phyloP scores from a whole-genome alignment of 2,329 filamentous ascomycete genomes.

The Penicillium freii region DNA sequence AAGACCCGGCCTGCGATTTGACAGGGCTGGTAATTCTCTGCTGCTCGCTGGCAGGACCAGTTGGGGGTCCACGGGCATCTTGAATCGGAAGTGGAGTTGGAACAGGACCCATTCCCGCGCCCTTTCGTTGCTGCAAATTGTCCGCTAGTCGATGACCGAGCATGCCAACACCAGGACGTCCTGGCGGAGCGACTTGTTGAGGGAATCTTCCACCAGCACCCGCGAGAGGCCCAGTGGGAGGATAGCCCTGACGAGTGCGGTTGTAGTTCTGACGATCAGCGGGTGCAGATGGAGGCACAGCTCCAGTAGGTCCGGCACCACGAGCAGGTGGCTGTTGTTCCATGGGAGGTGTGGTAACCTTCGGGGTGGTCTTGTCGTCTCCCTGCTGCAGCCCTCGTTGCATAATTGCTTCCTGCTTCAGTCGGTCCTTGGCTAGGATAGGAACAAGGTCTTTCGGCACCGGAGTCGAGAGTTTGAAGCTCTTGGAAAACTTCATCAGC shows the following conservation, averaged over 20 bases:
- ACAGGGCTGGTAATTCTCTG: constrained; percentile 45
- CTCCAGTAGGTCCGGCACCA: constrained; percentile 43
- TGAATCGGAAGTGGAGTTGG: constrained; percentile 58
- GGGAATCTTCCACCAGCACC: constrained; percentile 41
- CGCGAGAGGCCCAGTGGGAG: constrained; percentile 48
- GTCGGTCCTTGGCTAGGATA: constrained; percentile 95
- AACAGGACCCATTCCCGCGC: constrained; percentile 41
- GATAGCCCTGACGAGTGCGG: constrained; percentile 48
- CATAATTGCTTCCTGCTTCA: constrained; percentile 89
- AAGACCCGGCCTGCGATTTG: constrained; percentile 53
- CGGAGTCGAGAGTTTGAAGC: constrained; percentile 90
- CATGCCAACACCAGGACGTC: constrained; percentile 45
- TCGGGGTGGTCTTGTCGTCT: constrained; percentile 53
- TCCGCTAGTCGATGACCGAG: constrained; percentile 53
- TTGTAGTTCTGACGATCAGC: constrained; percentile 50
- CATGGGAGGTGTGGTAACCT: constrained; percentile 45
- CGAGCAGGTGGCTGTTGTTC: constrained; percentile 55
- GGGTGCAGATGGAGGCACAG: constrained; percentile 36
- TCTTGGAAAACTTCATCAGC: constrained; percentile 89
- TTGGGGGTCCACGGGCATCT: constrained; percentile 70
- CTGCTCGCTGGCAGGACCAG: constrained; percentile 65
- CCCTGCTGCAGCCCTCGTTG: constrained; percentile 78
- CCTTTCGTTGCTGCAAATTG: constrained; percentile 54
- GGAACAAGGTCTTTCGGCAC: constrained; percentile 88
- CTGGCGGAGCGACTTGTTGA: constrained; percentile 44